Evolutionary conservation across 1,284 basidiomycete genomes (phyloP), one percentile per base, ranked within the genome.

Genomic region (Trametes hirsuta): DNA sequence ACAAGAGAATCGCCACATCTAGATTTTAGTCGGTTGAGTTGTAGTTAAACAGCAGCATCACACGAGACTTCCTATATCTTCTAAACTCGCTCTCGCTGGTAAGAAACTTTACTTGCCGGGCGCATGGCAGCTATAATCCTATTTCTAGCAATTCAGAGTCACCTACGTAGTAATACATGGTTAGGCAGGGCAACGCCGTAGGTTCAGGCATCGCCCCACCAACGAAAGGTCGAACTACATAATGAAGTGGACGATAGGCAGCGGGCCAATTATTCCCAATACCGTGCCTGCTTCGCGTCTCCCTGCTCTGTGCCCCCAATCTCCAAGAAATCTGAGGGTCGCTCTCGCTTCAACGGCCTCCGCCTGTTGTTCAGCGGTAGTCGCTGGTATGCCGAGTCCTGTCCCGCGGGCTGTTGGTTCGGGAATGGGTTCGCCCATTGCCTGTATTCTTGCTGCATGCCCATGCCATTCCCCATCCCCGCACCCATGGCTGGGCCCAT

Each of bases 311-410:
- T 59, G 0, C 85, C 84, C 14, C 78, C 80, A 10, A 92, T 82
- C 69, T 93, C 91, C 68, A 92, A 74, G 70, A 93, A 93, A 73
- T 94, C 91, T 10, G 88, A 88, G 2, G 91, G 91, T 44, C 91
- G 79, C 40, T 93, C 91, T 6, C 92, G 81, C 75, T 94, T 93
- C 66, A 90, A 69, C 63, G 83, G 85, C 69, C 89, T 77, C 58
- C 91, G 80, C 61, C 91, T 79, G 66, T 90, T 91, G 70, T 93
- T 93, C 58, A 93, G 74, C 34, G 91, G 90, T 52, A 92, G 71
- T 47, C 91, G 81, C 72, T 94, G 91, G 72, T 93, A 93, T n/a
- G 91, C 88, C 12, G 90, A 91, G 64, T 93, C 91, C 69, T 85
- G 84, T 6, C 81, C 81, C 47, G 81, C 77, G 42, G 82, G 81